Evolutionary conservation across 371 early-diverging fungal species (phyloP), one percentile per base, ranked within the genome.

Genomic region (Enterospora canceri): DNA sequence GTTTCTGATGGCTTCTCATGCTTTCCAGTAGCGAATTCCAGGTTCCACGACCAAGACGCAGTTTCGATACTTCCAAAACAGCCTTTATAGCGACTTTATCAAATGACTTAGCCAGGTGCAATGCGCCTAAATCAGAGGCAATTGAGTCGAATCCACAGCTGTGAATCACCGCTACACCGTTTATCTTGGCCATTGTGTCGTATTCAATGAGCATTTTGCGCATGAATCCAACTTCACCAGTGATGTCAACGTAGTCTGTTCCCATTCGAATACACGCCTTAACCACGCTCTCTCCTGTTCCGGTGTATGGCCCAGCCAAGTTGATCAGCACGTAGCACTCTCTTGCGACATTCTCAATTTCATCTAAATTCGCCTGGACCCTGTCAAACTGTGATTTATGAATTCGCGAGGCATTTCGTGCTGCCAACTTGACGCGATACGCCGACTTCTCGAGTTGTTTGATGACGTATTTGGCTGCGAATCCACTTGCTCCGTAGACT

Each of bases 111-210:
- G 56, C 49, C 0, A 74, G 30, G 30, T 53, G 50, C 16, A 69
- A 62, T 21, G 54, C 82, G 29, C 88, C 87, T 5, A 89, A 71
- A 65, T 89, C 89, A 18, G 86, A 83, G 0, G 89, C 88, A 8
- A 92, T 82, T 24, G 88, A 89, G 76, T 92, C 91, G 78, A 92
- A 91, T 0, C 92, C 92, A 77, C 90, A 90, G 1, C 83, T 79
- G 29, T 90, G 86, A 0, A 90, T 86, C 62, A 92, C 83, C 56
- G 84, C 78, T 2, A 87, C 83, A 28, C 83, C 79, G 29, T 83
- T 84, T 31, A 77, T 77, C 33, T 74, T 67, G 0, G 92, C 91
- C 57, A 83, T 66, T 0, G 86, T 81, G 63, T 87, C 82, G 70
- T 85, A 86, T 58, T 83, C 78, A 49, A 83, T 78, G 65, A 86